phyloP scores from a whole-genome alignment of 129 eudicot species.

The Erigeron canadensis region DNA sequence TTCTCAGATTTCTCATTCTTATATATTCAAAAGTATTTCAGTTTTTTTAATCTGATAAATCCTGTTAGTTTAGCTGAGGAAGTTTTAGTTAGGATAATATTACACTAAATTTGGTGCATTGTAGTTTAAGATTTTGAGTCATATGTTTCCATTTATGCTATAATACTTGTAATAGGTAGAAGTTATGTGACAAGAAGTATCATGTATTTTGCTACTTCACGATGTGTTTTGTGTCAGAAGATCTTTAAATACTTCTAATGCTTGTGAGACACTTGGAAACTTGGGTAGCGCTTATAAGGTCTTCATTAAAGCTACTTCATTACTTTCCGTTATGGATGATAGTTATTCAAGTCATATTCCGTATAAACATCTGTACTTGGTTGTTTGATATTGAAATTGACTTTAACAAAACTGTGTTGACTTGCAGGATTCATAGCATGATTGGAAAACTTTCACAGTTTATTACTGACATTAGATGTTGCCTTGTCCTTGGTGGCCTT shows the following conservation, averaged over 20 bases:
- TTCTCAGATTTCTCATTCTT: not conserved
- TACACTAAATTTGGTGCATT: not conserved
- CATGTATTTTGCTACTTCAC: too few species aligned
- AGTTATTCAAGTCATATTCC: too few species aligned
- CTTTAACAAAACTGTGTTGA: slow-evolving; percentile 18
- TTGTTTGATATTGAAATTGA: slow-evolving; percentile 8
- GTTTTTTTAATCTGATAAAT: too few species aligned
- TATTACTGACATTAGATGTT: slow-evolving; percentile 75
- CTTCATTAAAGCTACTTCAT: not conserved
- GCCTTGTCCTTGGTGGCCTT: slow-evolving; percentile 87
- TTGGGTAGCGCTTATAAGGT: slow-evolving; percentile 3
- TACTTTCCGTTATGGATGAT: slow-evolving; percentile 3
- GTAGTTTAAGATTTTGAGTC: too few species aligned
- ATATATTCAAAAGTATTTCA: not conserved
- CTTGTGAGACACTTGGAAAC: slow-evolving; percentile 8
- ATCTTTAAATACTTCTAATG: not conserved
- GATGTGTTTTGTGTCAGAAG: too few species aligned
- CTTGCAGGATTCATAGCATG: slow-evolving; percentile 91
- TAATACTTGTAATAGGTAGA: too few species aligned
- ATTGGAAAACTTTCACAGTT: slow-evolving; percentile 81
- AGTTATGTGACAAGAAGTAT: too few species aligned
- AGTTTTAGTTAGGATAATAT: not conserved
- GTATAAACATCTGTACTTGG: not conserved
- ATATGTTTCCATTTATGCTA: too few species aligned
- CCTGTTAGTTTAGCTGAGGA: too few species aligned